These are phyloP conservation scores for Uromyces viciae-fabae DNA, from an alignment of 1,284 basidiomycete species.

Conservation along the genomic window DNA sequence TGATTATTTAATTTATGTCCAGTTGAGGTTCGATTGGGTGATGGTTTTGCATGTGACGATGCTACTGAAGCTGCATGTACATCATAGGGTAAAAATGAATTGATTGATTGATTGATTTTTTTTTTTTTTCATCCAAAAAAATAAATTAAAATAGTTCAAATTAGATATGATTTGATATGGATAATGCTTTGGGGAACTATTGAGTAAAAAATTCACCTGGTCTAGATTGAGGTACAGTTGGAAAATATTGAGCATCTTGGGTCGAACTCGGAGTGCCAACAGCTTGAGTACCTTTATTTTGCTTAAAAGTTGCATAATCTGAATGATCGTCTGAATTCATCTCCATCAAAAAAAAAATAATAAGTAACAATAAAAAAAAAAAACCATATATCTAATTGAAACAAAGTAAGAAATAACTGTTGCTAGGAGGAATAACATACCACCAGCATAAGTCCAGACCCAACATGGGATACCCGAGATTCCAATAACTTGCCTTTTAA, in stretches of 20 bases:
- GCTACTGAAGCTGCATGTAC: constrained; percentile 23
- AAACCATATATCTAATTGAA: no score
- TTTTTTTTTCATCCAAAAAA: background rate
- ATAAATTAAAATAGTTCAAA: background rate
- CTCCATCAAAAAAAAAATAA: background rate
- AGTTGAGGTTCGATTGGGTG: background rate
- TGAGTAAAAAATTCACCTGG: no score
- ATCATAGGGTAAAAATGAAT: background rate
- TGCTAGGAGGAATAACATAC: background rate
- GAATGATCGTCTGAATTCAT: constrained; percentile 31
- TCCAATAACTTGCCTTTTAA: constrained; percentile 14
- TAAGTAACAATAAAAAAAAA: background rate
- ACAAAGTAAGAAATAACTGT: background rate
- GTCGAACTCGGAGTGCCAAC: background rate
- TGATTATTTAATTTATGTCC: no score
- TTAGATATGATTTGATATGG: background rate
- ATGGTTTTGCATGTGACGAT: constrained; percentile 32
- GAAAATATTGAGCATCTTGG: constrained; percentile 15
- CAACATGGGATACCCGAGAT: constrained; percentile 38
- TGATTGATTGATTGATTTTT: no score
- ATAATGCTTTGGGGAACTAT: background rate
- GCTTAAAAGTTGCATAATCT: constrained; percentile 24
- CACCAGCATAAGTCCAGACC: constrained; percentile 43
- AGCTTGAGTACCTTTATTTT: background rate
- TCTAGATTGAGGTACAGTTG: constrained; percentile 21